phyloP scores from a whole-genome alignment of 2,329 filamentous ascomycete genomes.

The Diaporthe ilicicola region DNA sequence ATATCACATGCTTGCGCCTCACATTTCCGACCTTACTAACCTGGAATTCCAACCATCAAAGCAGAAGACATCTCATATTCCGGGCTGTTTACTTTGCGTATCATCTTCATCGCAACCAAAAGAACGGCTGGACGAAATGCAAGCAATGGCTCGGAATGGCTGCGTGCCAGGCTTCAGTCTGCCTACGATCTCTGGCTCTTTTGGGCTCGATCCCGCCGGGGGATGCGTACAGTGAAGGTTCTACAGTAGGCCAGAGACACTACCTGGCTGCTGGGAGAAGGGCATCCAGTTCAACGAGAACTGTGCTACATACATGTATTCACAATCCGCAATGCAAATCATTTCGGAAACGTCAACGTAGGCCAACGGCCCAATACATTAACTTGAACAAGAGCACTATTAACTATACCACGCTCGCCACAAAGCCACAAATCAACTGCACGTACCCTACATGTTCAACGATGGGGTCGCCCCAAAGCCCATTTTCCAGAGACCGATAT shows the following conservation, averaged over 20 bases:
- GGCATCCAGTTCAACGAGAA: neutral
- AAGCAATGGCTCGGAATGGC: neutral
- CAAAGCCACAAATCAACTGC: conserved; percentile 4
- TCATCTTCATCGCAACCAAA: neutral
- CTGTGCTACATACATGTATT: neutral
- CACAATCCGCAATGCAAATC: neutral
- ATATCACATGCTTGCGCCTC: neutral
- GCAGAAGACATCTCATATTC: no score
- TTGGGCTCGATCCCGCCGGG: neutral
- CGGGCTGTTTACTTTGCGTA: neutral
- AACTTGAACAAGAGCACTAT: neutral
- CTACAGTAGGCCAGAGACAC: neutral
- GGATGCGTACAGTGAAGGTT: neutral
- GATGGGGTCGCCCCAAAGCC: conserved; percentile 8
- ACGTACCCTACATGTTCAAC: conserved; percentile 2
- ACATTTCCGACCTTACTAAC: neutral
- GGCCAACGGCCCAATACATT: conserved; percentile 16
- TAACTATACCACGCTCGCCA: neutral
- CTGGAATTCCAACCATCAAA: neutral
- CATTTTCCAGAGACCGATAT: conserved; percentile 24
- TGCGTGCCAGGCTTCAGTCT: neutral
- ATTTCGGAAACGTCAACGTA: neutral
- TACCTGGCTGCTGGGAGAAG: neutral
- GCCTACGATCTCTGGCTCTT: neutral
- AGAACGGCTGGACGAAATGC: neutral